Conservation (phyloP, 1,284 basidiomycete genomes). For the Neotropicomus parvogracilis region DNA sequence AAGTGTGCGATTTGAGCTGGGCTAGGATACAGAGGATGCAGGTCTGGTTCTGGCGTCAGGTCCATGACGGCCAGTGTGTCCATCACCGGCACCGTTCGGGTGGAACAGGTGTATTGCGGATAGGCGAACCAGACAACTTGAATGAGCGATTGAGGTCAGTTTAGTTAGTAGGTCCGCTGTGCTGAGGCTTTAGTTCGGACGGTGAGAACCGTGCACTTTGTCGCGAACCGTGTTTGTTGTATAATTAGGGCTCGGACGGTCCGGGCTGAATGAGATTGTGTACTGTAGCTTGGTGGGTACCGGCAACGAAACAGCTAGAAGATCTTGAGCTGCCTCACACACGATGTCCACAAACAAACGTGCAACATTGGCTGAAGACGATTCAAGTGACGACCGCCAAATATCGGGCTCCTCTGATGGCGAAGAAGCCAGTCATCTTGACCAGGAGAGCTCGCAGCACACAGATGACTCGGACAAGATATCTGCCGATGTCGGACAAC, state of each 20-base stretch:
- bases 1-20: slow-evolving; percentile 57
- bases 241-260: slow-evolving; percentile 1
- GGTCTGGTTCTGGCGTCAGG: slow-evolving; percentile 68
- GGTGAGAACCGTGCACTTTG: slow-evolving; percentile 10
- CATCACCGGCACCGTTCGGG: slow-evolving; percentile 12
- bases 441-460: slow-evolving; percentile 36
- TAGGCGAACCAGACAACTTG: slow-evolving; percentile 3
- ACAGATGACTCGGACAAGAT: too few species aligned
- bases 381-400: slow-evolving; percentile 21
- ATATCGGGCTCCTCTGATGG: slow-evolving; percentile 23
- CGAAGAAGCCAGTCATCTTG: slow-evolving; percentile 33
- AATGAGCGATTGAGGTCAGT: slow-evolving; percentile 6
- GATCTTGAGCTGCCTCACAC: too few species aligned
- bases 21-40: slow-evolving; percentile 72
- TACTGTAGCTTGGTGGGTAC: too few species aligned
- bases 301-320: too few species aligned
- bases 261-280: slow-evolving; percentile 6
- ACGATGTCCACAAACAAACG: slow-evolving; percentile 40
- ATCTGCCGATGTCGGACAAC: too few species aligned
- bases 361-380: slow-evolving; percentile 37
- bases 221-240: slow-evolving; percentile 7
- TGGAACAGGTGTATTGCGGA: slow-evolving; percentile 4
- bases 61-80: slow-evolving; percentile 36
- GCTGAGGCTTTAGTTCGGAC: slow-evolving; percentile 22
- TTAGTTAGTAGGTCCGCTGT: slow-evolving; percentile 5